Base-by-base conservation (phyloP, 176 grass and related monocot species). In the Eremochloa ophiuroides region DNA sequence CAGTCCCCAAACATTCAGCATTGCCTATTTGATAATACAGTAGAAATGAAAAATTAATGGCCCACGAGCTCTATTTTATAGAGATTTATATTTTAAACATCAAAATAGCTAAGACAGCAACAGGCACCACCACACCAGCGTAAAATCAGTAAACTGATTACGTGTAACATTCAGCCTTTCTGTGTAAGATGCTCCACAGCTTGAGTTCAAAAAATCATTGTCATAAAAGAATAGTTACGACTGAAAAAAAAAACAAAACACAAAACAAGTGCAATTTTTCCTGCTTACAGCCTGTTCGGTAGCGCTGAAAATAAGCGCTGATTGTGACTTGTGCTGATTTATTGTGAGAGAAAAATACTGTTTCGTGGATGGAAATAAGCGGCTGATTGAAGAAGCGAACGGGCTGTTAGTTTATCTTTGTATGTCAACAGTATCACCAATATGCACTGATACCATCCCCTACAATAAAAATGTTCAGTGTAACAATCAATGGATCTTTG, bases 1-100 rank as follows among this genome's bases (percentile, higher is more conserved):
- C 96, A 74, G 85, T 73, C 73, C 96, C 96, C 71, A 99, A 80
- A 65, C 80, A 95, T 78, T 95, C 93, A 55, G 89, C 82, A 77
- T 91, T 95, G 27, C 96, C 96, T 99, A 88, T 86, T 87, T 25
- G 60, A 80, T 56, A 63, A 47, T 64, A 76, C 28, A 67, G 44
- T 37, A 44, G 6, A 77, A 76, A 76, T 27, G 66, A 56, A 16
- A 50, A 40, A 66, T 67, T 18, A 79, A 8, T 47, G 42, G 17
- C 68, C 18, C 74, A 62, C 39, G 3, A 25, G 56, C 59, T 38
- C 37, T 33, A 20, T 23, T 47, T 3, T 68, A 39, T 48, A 73
- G 6, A 82, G 3, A 81, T 76, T 81, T 44, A 41, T 64, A 56
- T 66, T 14, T 25, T 62, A 62, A 81, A 25, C 0, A 1, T 39